Conservation (phyloP, 495 filamentous ascomycete genomes). For the Penicillium diatomitis region DNA sequence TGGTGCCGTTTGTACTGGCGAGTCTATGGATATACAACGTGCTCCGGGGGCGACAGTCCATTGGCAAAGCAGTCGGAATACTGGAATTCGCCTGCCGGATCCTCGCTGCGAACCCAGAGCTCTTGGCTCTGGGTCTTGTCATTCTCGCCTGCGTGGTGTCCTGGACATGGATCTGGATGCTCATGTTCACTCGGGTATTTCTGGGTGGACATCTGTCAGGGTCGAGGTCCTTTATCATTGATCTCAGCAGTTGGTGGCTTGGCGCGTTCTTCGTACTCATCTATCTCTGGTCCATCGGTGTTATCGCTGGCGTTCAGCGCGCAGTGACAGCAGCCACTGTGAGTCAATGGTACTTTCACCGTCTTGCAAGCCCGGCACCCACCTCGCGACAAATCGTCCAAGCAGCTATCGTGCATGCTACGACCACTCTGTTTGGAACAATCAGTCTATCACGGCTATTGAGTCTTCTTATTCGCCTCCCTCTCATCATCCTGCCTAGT, state of each 20-base stretch:
- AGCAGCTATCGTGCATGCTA: conserved; percentile 70
- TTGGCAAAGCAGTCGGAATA: conserved; percentile 72
- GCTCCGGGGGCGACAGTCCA: conserved; percentile 65
- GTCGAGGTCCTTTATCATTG: conserved; percentile 62
- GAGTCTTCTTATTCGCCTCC: conserved; percentile 71
- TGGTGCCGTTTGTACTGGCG: conserved; percentile 64
- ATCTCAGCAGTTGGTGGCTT: conserved; percentile 83
- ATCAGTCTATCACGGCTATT: conserved; percentile 79
- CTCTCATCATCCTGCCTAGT: conserved; percentile 72
- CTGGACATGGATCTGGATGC: conserved; percentile 94
- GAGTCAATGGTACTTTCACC: conserved; percentile 98
- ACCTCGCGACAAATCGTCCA: conserved; percentile 69
- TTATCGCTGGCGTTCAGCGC: conserved; percentile 79
- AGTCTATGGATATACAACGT: conserved; percentile 75
- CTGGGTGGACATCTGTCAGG: conserved; percentile 68
- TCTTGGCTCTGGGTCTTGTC: conserved; percentile 73
- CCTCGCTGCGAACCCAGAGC: conserved; percentile 70
- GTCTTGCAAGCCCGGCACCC: conserved; percentile 67
- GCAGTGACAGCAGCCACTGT: conserved; percentile 90
- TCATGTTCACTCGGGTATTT: conserved; percentile 94
- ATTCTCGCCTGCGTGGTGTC: conserved; percentile 65
- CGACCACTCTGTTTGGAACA: conserved; percentile 83
- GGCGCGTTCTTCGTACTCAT: conserved; percentile 82
- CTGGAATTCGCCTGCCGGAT: conserved; percentile 88
- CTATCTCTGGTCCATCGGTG: conserved; percentile 88